Percentiles rank a stretch among this genome's conserved stretches.
phyloP scores from a whole-genome alignment of 192 early-diverging fungal species.

The Piromyces sp. region DNA sequence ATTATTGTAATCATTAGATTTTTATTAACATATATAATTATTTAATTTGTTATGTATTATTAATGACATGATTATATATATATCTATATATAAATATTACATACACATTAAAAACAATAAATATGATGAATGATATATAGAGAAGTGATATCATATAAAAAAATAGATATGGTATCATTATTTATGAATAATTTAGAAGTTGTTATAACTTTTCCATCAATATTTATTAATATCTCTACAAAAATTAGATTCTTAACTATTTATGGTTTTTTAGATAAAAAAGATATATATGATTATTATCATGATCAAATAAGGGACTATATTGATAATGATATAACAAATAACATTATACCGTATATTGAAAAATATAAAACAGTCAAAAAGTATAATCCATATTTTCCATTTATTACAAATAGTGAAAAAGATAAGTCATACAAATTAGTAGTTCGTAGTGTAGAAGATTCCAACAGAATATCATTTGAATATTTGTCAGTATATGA shows the following conservation, averaged over 20 bases:
- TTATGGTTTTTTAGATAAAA: not conserved
- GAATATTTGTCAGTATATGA: not conserved
- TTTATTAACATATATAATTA: too few relatives aligned
- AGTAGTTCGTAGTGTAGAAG: not conserved
- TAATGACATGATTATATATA: too few relatives aligned
- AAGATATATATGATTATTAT: not conserved
- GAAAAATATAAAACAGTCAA: not conserved
- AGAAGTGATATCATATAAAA: not conserved
- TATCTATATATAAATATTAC: too few relatives aligned
- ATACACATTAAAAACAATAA: too few relatives aligned
- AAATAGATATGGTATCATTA: not conserved
- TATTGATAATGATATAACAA: not conserved
- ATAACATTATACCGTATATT: not conserved
- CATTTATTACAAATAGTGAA: not conserved
- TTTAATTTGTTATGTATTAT: too few relatives aligned
- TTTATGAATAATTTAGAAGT: not conserved
- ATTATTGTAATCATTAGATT: not conserved
- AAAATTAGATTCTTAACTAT: not conserved
- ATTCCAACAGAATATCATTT: not conserved
- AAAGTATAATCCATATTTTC: not conserved
- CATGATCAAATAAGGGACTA: not conserved
- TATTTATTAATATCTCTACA: not conserved
- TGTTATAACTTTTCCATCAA: not conserved
- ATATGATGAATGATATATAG: not conserved
- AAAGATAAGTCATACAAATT: not conserved